phyloP scores from a whole-genome alignment of 306 rosid genomes.

The Argentina anserina region DNA sequence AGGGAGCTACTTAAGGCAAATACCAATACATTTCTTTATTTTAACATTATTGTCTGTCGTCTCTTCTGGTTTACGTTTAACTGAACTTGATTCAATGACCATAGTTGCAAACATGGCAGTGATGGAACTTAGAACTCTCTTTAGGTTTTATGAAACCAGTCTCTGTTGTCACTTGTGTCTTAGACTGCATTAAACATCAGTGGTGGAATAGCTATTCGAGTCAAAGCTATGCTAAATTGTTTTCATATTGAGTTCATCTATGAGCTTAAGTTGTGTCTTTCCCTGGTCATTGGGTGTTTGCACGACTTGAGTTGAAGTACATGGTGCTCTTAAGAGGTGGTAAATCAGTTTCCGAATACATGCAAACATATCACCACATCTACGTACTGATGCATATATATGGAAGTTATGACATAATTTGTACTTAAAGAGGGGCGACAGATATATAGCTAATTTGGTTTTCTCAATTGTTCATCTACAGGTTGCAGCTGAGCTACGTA shows the following conservation, averaged over 20 bases:
- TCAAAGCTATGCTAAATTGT: background rate
- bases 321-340: background rate
- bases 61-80: background rate
- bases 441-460: constrained; percentile 13
- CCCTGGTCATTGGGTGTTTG: background rate
- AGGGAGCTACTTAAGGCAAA: constrained; percentile 17
- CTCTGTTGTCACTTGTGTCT: background rate
- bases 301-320: no score
- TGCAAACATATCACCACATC: no score
- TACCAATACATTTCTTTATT: background rate
- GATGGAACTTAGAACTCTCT: no score
- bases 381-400: no score
- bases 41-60: background rate
- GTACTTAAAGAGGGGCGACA: no score
- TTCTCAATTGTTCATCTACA: constrained; percentile 24
- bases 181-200: background rate
- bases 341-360: background rate
- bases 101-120: no score
- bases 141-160: background rate
- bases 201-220: background rate
- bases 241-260: background rate
- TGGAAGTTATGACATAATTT: no score
- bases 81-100: background rate
- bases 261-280: background rate
- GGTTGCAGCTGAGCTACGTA: constrained; percentile 90